phyloP scores from a whole-genome alignment of 2,329 filamentous ascomycete genomes.

The Colletotrichum sp. region DNA sequence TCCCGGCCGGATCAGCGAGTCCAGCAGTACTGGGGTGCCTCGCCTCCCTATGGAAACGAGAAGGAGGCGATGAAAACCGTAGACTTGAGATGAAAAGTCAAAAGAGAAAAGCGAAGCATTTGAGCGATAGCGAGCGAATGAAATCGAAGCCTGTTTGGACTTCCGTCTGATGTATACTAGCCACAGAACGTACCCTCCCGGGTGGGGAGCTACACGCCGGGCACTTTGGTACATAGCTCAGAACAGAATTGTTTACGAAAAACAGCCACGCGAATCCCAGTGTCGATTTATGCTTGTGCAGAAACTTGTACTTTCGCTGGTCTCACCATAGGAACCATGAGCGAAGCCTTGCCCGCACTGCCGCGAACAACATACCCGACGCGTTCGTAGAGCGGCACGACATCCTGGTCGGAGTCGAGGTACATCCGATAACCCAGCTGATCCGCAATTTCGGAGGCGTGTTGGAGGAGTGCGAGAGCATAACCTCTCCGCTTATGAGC shows the following conservation, averaged over 20 bases:
- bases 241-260: neutral
- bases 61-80: neutral
- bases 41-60: neutral
- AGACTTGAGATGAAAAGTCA: neutral
- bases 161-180: neutral
- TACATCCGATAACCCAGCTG: constrained; percentile 15
- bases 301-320: neutral
- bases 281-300: neutral
- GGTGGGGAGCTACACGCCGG: neutral
- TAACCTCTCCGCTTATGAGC: constrained; percentile 17
- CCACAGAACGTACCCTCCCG: neutral
- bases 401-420: constrained; percentile 21
- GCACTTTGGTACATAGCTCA: neutral
- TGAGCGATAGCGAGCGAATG: neutral
- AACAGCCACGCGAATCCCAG: neutral
- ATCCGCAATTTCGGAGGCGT: constrained; percentile 11
- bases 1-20: neutral
- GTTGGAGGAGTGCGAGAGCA: constrained; percentile 15
- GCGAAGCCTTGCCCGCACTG: constrained; percentile 6
- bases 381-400: constrained; percentile 14
- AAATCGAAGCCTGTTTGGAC: neutral
- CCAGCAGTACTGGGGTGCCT: neutral
- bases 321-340: constrained; percentile 22
- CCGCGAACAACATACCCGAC: constrained; percentile 14
- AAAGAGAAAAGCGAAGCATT: neutral